A percentile compares a stretch with the other conserved stretches of the same genome.
Conservation (phyloP, 345 rosid genomes). For the Melaleuca quinquenervia region DNA sequence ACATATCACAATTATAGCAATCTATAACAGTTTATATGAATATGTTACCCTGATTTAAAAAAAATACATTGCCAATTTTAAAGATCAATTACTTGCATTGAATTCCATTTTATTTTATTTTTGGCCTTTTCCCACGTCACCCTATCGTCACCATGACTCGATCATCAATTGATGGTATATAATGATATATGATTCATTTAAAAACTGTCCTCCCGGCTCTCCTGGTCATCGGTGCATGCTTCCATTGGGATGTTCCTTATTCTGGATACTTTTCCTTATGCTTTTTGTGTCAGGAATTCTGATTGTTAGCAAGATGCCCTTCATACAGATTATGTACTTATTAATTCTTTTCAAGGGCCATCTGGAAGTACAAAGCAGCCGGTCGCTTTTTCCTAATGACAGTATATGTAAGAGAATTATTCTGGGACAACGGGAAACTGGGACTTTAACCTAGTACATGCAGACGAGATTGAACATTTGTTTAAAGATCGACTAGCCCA, state of each 20-base stretch:
- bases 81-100: neutral
- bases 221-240: neutral
- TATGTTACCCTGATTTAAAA: neutral
- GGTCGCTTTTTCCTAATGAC: neutral
- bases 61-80: neutral
- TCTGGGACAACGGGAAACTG: neutral
- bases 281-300: neutral
- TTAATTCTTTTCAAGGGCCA: neutral
- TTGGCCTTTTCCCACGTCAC: neutral
- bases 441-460: neutral
- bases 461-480: neutral
- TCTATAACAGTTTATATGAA: neutral
- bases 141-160: neutral
- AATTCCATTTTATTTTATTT: too few relatives aligned
- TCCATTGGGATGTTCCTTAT: neutral
- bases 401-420: neutral
- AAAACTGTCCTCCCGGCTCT: neutral
- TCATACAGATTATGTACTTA: neutral
- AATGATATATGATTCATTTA: neutral
- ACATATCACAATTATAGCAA: neutral
- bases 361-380: neutral
- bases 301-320: neutral
- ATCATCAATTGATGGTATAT: too few relatives aligned
- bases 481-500: neutral
- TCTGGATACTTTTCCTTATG: neutral